Percentiles rank a stretch among this genome's conserved stretches.
These are phyloP conservation scores for Corchorus olitorius DNA, from an alignment of 345 rosid genomes.

Conservation along the genomic window DNA sequence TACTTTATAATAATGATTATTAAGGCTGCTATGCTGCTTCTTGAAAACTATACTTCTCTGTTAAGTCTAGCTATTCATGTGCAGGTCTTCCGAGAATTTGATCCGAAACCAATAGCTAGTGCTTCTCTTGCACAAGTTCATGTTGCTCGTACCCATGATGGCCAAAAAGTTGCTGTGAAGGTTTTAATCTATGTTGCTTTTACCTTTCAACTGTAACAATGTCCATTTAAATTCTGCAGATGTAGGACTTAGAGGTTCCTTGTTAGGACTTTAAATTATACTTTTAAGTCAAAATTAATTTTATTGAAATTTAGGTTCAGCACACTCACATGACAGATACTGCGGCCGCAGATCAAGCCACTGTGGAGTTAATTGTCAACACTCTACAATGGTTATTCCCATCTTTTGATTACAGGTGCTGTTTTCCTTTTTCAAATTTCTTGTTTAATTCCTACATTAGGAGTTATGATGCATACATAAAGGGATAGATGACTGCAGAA, in stretches of 20 bases:
- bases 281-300: constrained; percentile 20
- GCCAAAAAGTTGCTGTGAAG: constrained; percentile 92
- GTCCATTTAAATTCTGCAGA: constrained; percentile 15
- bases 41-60: background rate
- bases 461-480: background rate
- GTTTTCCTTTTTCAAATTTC: background rate
- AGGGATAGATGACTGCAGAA: background rate
- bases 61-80: constrained; percentile 20
- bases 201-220: constrained; percentile 9
- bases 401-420: constrained; percentile 90
- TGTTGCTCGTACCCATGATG: constrained; percentile 73
- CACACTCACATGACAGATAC: constrained; percentile 93
- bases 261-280: constrained; percentile 17
- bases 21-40: constrained; percentile 7
- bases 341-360: constrained; percentile 90
- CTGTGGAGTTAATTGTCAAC: constrained; percentile 74
- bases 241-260: background rate
- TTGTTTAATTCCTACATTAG: background rate
- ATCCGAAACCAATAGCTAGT: constrained; percentile 92
- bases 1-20: background rate
- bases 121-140: constrained; percentile 99
- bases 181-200: constrained; percentile 39
- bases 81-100: constrained; percentile 78
- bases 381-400: constrained; percentile 83
- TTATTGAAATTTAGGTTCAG: constrained; percentile 65